Percentiles rank a stretch among this genome's conserved stretches.
Evolutionary conservation across 768 basidiomycete species (phyloP).

Genomic region (Termitomyces sp.): DNA sequence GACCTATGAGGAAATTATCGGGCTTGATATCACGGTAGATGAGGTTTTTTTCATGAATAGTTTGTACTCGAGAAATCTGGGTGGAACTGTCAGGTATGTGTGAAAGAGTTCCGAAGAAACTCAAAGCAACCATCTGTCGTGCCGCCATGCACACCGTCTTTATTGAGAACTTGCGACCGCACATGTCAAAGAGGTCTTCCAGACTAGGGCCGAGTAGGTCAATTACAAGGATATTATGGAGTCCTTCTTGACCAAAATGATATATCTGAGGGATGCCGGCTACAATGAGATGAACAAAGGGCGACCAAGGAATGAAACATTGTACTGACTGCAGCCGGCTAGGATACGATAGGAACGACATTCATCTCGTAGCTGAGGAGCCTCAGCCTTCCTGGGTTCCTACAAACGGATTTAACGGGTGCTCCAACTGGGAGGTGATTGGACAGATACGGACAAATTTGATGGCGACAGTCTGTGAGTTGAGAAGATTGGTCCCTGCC

Average conservation of each 20-base stretch:
- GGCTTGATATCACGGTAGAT: slow-evolving; percentile 99
- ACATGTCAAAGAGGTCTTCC: slow-evolving; percentile 99
- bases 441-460: slow-evolving; percentile 81
- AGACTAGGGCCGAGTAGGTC: slow-evolving; percentile 95
- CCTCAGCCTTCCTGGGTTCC: slow-evolving; percentile 93
- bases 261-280: slow-evolving; percentile 99
- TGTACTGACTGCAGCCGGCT: slow-evolving; percentile 77
- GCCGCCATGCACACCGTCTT: slow-evolving; percentile 99
- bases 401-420: slow-evolving; percentile 24
- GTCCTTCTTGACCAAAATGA: slow-evolving; percentile 97
- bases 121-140: slow-evolving; percentile 80
- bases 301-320: slow-evolving; percentile 7
- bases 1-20: slow-evolving; percentile 97
- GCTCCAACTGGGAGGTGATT: slow-evolving; percentile 8
- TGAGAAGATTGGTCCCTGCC: slow-evolving; percentile 92
- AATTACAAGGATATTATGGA: slow-evolving; percentile 98
- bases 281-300: slow-evolving; percentile 28
- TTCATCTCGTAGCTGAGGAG: slow-evolving; percentile 96
- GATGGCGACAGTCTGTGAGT: slow-evolving; percentile 98
- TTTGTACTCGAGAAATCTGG: slow-evolving; percentile 92
- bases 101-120: slow-evolving; percentile 1
- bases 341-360: slow-evolving; percentile 95
- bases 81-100: slow-evolving; percentile 6
- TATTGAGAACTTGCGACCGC: slow-evolving; percentile 92
- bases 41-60: slow-evolving; percentile 98